Base-by-base conservation (phyloP, 2,329 filamentous ascomycete species). In the Bipolaris victoriae region DNA sequence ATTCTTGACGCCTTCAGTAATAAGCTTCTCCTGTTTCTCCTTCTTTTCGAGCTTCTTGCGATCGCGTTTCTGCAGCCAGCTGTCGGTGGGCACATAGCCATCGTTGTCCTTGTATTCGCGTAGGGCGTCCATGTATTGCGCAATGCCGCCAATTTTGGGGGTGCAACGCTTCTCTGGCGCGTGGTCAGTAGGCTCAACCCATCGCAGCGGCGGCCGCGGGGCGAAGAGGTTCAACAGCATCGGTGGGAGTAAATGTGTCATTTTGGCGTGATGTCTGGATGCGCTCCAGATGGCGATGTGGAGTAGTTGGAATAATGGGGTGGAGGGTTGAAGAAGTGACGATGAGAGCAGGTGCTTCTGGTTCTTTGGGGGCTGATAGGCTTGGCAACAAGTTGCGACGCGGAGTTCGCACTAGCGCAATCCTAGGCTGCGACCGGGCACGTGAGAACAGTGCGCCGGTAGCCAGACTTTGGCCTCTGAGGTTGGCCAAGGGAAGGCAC, bases 211-310 rank as follows among this genome's bases (percentile, higher is more conserved):
- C 68, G 95, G 95, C 58, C 95, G 91, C 75, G 95, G 91, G 79
- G 94, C 91, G 81, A 99, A 99, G 67, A 98, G 91, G 79, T 91
- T 90, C 70, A 98, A 85, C 58, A 98, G 86, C 76, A 96, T 94
- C 54, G 90, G 91, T 57, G 95, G 94, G 18, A 99, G 89, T 80
- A 96, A 95, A 84, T 97, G 94, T 49, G 95, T 98, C 95, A 98
- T 99, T 69, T 50, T 69, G 65, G 70, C 13, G 43, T 45, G 5
- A n/a, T 49, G 33, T 49, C 73, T 67, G 65, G 71, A 75, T 78
- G 64, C 65, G 66, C 67, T 65, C 67, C 63, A 66, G 65, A 53
- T 56, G 49, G 65, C 67, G 67, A 67, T 62, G 63, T 63, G 49
- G 33, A 15, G 52, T 53, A 86, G 62, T 61, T 65, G 60, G 60